Evolutionary conservation across 768 basidiomycete species (phyloP).

Genomic region (Lentinula lateritia): DNA sequence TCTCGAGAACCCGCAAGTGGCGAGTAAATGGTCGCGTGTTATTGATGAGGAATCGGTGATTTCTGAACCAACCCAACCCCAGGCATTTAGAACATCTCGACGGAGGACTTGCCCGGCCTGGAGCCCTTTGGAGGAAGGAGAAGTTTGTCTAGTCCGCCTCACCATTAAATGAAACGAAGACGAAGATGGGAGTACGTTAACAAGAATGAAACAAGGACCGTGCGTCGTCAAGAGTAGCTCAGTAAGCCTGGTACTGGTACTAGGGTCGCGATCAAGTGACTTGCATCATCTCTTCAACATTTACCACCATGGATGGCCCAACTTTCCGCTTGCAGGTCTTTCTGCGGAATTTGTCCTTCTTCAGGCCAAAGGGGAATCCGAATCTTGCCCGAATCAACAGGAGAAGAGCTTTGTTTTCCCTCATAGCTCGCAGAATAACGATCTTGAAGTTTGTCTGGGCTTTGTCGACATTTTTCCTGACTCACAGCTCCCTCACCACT

Average conservation of each 20-base stretch:
- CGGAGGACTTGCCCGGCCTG: conserved; percentile 60
- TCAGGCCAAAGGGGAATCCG: conserved; percentile 11
- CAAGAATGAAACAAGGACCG: conserved; percentile 9
- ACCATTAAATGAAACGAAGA: conserved; percentile 34
- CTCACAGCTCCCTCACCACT: not conserved
- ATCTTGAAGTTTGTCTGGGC: not conserved
- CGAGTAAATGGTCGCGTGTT: conserved; percentile 56
- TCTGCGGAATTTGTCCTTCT: conserved; percentile 4
- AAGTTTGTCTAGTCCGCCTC: conserved; percentile 54
- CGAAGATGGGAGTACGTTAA: conserved; percentile 9
- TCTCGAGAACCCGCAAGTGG: conserved; percentile 62
- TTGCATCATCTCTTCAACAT: conserved; percentile 1
- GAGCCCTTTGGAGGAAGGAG: conserved; percentile 44
- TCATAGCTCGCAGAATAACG: conserved; percentile 4
- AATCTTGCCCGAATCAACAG: conserved; percentile 10
- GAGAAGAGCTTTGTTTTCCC: conserved; percentile 7
- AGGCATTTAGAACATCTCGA: conserved; percentile 49
- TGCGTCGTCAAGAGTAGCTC: conserved; percentile 12
- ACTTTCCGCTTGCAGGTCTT: not conserved
- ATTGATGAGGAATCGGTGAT: conserved; percentile 54
- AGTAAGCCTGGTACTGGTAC: no score
- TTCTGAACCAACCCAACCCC: conserved; percentile 79
- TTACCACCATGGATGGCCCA: conserved; percentile 6
- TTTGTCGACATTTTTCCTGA: not conserved
- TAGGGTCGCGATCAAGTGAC: conserved; percentile 2